Evolutionary conservation across 306 rosid species (phyloP).

Genomic region (Cucurbita pepo): DNA sequence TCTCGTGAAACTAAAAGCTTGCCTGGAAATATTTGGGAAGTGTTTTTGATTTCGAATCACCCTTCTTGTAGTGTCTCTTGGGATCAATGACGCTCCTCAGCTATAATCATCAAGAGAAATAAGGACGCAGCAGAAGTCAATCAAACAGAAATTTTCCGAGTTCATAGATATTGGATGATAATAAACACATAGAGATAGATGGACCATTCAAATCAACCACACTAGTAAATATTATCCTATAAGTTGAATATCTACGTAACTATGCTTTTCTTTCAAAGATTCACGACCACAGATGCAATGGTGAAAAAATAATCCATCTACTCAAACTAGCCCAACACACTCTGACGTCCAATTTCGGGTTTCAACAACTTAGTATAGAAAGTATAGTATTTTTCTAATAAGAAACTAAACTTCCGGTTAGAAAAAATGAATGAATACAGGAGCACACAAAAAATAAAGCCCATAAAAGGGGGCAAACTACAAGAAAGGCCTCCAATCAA

Average conservation of each 20-base stretch:
- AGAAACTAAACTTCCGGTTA: too few relatives aligned
- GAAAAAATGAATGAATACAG: too few relatives aligned
- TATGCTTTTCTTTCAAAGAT: neutral
- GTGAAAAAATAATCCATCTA: neutral
- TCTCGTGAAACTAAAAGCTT: constrained; percentile 10
- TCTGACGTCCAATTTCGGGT: neutral
- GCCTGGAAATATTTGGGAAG: constrained; percentile 76
- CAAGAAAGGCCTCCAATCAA: neutral
- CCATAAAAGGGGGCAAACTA: too few relatives aligned
- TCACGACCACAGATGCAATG: neutral
- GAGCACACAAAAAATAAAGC: too few relatives aligned
- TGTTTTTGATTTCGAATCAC: constrained; percentile 36
- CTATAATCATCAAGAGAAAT: constrained; percentile 19
- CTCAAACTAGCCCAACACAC: neutral
- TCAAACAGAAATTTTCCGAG: neutral
- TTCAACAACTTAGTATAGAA: neutral
- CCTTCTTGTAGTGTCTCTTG: constrained; percentile 75
- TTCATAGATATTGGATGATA: neutral
- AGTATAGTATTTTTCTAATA: too few relatives aligned
- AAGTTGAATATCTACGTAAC: neutral
- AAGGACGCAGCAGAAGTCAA: neutral
- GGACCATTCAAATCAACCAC: neutral
- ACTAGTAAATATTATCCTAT: neutral
- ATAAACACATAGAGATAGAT: neutral
- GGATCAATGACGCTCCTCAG: constrained; percentile 72